A percentile compares a stretch with the other conserved stretches of the same genome.
Evolutionary conservation across 192 early-diverging fungal species (phyloP).

Genomic region (Coemansia sp.): DNA sequence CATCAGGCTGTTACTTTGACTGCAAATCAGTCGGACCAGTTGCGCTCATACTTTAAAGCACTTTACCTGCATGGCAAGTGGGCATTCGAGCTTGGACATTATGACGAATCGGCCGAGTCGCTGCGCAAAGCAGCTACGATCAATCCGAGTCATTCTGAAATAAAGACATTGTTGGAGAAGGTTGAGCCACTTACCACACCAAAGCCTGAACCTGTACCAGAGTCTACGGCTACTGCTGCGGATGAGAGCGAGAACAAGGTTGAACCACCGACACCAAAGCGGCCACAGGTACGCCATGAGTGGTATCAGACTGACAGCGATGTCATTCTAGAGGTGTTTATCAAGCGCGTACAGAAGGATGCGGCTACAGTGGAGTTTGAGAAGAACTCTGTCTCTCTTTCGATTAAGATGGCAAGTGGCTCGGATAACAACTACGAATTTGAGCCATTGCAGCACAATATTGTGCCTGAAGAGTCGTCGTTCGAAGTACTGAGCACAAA

Average conservation of each 20-base stretch:
- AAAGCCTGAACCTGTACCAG: slow-evolving; percentile 26
- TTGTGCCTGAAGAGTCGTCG: slow-evolving; percentile 68
- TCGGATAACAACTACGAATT: slow-evolving; percentile 89
- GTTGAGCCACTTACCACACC: slow-evolving; percentile 47
- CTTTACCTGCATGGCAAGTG: slow-evolving; percentile 64
- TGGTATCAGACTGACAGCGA: slow-evolving; percentile 95
- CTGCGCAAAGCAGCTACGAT: slow-evolving; percentile 60
- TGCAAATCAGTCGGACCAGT: slow-evolving; percentile 50
- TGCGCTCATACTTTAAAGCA: slow-evolving; percentile 63
- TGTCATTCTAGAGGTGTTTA: slow-evolving; percentile 87
- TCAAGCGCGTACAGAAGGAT: slow-evolving; percentile 81
- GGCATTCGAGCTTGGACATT: slow-evolving; percentile 58
- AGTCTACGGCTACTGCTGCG: background rate
- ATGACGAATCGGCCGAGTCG: slow-evolving; percentile 60
- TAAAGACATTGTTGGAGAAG: slow-evolving; percentile 34
- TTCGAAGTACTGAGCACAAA: slow-evolving; percentile 89
- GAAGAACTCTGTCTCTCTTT: slow-evolving; percentile 67
- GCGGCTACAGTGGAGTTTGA: slow-evolving; percentile 67
- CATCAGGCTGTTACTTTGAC: slow-evolving; percentile 58
- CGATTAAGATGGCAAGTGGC: slow-evolving; percentile 78
- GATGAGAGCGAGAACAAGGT: background rate
- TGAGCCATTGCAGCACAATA: slow-evolving; percentile 79
- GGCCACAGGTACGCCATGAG: slow-evolving; percentile 71
- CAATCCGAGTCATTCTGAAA: slow-evolving; percentile 55
- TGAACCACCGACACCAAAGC: slow-evolving; percentile 8